These are phyloP conservation scores for Cucurbita pepo DNA, from an alignment of 306 rosid genomes.

Conservation along the genomic window DNA sequence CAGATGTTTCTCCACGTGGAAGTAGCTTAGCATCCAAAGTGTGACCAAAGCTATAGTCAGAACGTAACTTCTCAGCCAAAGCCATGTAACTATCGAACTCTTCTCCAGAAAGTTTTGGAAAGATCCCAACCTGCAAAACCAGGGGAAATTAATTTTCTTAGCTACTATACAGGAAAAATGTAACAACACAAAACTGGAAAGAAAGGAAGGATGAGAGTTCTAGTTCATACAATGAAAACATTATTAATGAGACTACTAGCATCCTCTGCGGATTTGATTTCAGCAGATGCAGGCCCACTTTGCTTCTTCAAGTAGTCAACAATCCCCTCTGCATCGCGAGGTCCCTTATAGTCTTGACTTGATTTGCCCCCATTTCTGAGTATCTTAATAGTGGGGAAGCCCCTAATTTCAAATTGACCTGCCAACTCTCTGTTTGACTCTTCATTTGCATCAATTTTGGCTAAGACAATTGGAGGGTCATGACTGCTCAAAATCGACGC, in stretches of 20 bases:
- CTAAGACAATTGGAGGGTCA: conserved; percentile 57
- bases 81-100: conserved; percentile 45
- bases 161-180: background rate
- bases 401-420: conserved; percentile 37
- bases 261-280: conserved; percentile 60
- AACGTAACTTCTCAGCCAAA: conserved; percentile 63
- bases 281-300: conserved; percentile 74
- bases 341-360: conserved; percentile 79
- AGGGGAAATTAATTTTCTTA: background rate
- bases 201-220: background rate
- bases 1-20: conserved; percentile 81
- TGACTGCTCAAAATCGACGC: conserved; percentile 62
- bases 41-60: conserved; percentile 80
- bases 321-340: conserved; percentile 86
- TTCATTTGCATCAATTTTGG: conserved; percentile 78
- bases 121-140: conserved; percentile 62
- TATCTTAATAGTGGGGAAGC: conserved; percentile 84
- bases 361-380: conserved; percentile 71
- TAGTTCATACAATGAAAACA: conserved; percentile 47
- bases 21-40: conserved; percentile 67
- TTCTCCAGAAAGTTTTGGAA: conserved; percentile 66
- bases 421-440: conserved; percentile 52
- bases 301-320: conserved; percentile 72
- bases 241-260: conserved; percentile 39
- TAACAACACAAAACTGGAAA: background rate